These are phyloP conservation scores for Raphanus hybrid DNA, from an alignment of 441 rosid species.

Conservation along the genomic window DNA sequence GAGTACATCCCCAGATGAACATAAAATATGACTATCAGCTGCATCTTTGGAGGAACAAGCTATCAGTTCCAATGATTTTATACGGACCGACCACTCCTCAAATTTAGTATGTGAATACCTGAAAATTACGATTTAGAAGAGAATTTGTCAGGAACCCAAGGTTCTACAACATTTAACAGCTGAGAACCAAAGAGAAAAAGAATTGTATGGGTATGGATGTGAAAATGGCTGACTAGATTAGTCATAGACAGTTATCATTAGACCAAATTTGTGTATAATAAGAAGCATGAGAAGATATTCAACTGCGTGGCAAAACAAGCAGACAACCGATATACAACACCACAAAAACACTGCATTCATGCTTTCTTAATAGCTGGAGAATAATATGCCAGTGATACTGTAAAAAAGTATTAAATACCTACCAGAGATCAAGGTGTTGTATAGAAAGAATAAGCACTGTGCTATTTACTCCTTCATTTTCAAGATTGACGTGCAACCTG, in stretches of 20 bases:
- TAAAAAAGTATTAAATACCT: slow-evolving; percentile 27
- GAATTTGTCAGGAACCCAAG: slow-evolving; percentile 29
- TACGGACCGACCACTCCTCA: slow-evolving; percentile 57
- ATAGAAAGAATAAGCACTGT: slow-evolving; percentile 56
- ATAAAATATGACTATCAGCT: slow-evolving; percentile 54
- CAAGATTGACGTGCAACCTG: slow-evolving; percentile 66
- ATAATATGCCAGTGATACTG: too few relatives aligned
- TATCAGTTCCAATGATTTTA: slow-evolving; percentile 57
- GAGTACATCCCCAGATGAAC: slow-evolving; percentile 58
- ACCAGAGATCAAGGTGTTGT: slow-evolving; percentile 61
- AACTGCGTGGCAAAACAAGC: slow-evolving; percentile 23
- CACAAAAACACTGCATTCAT: not conserved
- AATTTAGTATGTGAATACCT: slow-evolving; percentile 66
- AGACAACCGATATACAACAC: slow-evolving; percentile 13
- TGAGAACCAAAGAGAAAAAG: slow-evolving; percentile 5
- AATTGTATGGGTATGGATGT: slow-evolving; percentile 18
- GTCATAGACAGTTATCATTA: slow-evolving; percentile 7
- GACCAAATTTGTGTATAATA: slow-evolving; percentile 21
- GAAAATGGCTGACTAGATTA: slow-evolving; percentile 13
- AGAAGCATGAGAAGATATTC: slow-evolving; percentile 18
- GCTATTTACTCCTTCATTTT: slow-evolving; percentile 71
- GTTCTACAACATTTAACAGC: slow-evolving; percentile 22
- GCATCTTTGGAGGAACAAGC: slow-evolving; percentile 50
- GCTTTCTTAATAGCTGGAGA: too few relatives aligned
- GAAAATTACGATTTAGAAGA: slow-evolving; percentile 38